Evolutionary conservation across 2,329 filamentous ascomycete genomes (phyloP).

Genomic region (Triangularia setosa): DNA sequence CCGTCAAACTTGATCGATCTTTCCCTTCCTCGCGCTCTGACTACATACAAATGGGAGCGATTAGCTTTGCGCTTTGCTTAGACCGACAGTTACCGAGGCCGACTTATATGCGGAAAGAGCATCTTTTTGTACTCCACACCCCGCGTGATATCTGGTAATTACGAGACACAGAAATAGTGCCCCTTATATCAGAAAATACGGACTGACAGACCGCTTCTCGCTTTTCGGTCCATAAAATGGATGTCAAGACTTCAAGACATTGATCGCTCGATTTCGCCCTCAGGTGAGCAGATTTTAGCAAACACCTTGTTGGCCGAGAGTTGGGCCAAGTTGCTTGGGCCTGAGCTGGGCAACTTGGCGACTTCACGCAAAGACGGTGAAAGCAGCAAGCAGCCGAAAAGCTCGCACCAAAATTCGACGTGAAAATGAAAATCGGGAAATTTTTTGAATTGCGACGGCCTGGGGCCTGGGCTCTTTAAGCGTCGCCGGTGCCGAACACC

Average conservation of each 20-base stretch:
- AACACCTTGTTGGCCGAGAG: background rate
- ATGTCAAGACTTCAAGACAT: background rate
- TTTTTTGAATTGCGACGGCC: background rate
- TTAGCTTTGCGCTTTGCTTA: background rate
- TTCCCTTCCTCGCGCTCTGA: background rate
- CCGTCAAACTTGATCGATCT: background rate
- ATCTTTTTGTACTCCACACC: background rate
- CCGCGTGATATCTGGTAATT: background rate
- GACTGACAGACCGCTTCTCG: background rate
- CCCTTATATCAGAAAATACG: no score
- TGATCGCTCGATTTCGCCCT: background rate
- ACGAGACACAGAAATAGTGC: background rate
- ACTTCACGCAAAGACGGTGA: background rate
- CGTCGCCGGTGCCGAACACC: slow-evolving; percentile 1
- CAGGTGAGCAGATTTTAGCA: background rate
- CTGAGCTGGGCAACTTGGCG: slow-evolving; percentile 13
- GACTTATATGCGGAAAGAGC: background rate
- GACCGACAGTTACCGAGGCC: background rate
- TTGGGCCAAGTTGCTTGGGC: slow-evolving; percentile 14
- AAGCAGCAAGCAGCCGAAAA: background rate
- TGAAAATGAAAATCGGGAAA: background rate
- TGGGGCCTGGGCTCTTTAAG: background rate
- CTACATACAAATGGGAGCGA: no score
- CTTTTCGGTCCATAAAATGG: background rate
- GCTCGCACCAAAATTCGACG: background rate